A percentile compares a stretch with the other conserved stretches of the same genome.
Evolutionary conservation across 768 basidiomycete genomes (phyloP).

Genomic region (Tulasnella sp.): DNA sequence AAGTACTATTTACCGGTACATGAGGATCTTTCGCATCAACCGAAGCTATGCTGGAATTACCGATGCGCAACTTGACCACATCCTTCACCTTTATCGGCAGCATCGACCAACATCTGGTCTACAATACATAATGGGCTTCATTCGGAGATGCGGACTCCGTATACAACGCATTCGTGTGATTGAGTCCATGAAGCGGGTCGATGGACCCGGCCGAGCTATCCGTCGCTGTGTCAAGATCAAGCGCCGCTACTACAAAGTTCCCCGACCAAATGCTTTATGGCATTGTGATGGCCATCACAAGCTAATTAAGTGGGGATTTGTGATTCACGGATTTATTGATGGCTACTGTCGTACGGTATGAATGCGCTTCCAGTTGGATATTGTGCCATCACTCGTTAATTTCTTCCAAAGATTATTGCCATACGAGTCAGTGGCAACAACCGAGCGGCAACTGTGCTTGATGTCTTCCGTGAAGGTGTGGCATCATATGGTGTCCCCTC

Average conservation of each 20-base stretch:
- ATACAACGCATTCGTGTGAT: no score
- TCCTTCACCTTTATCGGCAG: not conserved
- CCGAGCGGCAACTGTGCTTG: slow-evolving; percentile 40
- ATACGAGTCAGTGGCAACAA: slow-evolving; percentile 42
- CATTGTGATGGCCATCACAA: no score
- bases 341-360: no score
- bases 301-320: no score
- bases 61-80: not conserved
- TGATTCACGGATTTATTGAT: no score
- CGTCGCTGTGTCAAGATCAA: no score
- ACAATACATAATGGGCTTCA: not conserved
- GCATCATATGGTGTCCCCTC: slow-evolving; percentile 41
- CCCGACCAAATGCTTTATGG: no score
- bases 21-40: not conserved
- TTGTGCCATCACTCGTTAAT: no score
- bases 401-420: slow-evolving; percentile 36
- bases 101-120: not conserved
- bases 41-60: slow-evolving; percentile 1
- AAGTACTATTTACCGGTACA: not conserved
- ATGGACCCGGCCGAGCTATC: not conserved
- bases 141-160: not conserved
- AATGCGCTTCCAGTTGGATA: no score
- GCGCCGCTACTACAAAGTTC: no score
- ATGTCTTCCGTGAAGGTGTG: slow-evolving; percentile 39
- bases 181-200: no score